Conservation (phyloP, 176 grass and related monocot species). For the Raddia distichophylla region DNA sequence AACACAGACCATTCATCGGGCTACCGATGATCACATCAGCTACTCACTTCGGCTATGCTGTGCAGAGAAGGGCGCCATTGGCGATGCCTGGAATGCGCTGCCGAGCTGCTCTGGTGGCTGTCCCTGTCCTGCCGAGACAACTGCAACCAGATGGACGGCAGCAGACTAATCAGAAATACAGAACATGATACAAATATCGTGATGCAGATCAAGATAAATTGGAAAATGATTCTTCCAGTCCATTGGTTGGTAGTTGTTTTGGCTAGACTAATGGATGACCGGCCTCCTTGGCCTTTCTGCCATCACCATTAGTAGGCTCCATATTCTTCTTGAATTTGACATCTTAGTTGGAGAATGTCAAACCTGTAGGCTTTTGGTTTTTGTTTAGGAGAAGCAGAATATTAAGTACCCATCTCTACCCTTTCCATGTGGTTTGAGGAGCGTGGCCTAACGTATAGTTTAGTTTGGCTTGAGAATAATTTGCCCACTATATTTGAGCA, state of each 20-base stretch:
- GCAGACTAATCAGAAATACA: constrained; percentile 32
- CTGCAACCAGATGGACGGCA: constrained; percentile 32
- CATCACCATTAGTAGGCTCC: constrained; percentile 27
- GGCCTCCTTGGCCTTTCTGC: constrained; percentile 19
- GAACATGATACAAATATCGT: background rate
- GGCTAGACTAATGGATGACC: constrained; percentile 6
- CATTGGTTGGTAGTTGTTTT: constrained; percentile 7
- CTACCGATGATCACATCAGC: constrained; percentile 16
- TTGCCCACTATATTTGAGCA: background rate
- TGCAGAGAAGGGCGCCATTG: constrained; percentile 84
- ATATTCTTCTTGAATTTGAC: constrained; percentile 39
- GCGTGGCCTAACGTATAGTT: constrained; percentile 26
- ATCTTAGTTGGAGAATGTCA: constrained; percentile 47
- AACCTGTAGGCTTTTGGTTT: constrained; percentile 9
- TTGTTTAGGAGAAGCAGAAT: background rate
- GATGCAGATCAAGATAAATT: background rate
- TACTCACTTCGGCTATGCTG: constrained; percentile 74
- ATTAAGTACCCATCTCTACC: background rate
- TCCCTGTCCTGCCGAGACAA: constrained; percentile 39
- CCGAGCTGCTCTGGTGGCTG: constrained; percentile 38
- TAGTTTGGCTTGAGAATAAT: constrained; percentile 29
- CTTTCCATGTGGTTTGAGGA: constrained; percentile 38
- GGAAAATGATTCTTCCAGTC: background rate
- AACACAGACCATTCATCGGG: constrained; percentile 11
- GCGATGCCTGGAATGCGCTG: constrained; percentile 37